These are phyloP conservation scores for Mycena filopes DNA, from an alignment of 768 basidiomycete genomes.

Conservation along the genomic window DNA sequence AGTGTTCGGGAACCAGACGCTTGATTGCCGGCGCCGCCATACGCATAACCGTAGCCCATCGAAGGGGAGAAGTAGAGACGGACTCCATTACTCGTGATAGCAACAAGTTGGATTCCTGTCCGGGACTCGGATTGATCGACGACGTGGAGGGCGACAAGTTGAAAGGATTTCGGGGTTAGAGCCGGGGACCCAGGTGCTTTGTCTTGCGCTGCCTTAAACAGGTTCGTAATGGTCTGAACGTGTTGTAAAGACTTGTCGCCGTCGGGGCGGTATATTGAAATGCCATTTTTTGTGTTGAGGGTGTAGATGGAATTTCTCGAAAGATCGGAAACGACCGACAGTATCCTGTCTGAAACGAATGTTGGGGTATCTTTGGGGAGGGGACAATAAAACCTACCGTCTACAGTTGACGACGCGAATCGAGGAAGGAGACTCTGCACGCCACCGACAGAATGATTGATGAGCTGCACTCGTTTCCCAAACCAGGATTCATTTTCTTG, in stretches of 20 bases:
- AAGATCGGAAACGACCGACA: constrained; percentile 72
- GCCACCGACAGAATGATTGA: constrained; percentile 87
- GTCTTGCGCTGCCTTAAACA: constrained; percentile 82
- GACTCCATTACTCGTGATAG: constrained; percentile 82
- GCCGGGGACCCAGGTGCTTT: constrained; percentile 83
- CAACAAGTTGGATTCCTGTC: constrained; percentile 78
- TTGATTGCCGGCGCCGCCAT: constrained; percentile 47
- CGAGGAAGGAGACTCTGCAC: constrained; percentile 84
- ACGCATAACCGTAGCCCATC: constrained; percentile 61
- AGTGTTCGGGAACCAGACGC: constrained; percentile 55
- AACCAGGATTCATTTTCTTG: constrained; percentile 94
- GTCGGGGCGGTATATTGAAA: constrained; percentile 73
- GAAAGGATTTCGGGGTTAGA: constrained; percentile 75
- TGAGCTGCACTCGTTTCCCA: constrained; percentile 82
- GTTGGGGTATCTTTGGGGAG: constrained; percentile 22
- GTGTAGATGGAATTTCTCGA: constrained; percentile 83
- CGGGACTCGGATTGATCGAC: constrained; percentile 75
- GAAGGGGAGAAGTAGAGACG: constrained; percentile 85
- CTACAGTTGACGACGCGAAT: constrained; percentile 67
- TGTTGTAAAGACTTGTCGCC: constrained; percentile 76
- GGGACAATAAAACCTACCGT: constrained; percentile 62
- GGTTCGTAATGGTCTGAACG: constrained; percentile 77
- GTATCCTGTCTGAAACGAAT: constrained; percentile 69
- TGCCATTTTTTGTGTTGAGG: constrained; percentile 69
- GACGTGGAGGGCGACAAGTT: constrained; percentile 76